Evolutionary conservation across 2,329 filamentous ascomycete genomes (phyloP), one percentile per base, ranked within the genome.

Genomic region (Arachnomyces sp.): DNA sequence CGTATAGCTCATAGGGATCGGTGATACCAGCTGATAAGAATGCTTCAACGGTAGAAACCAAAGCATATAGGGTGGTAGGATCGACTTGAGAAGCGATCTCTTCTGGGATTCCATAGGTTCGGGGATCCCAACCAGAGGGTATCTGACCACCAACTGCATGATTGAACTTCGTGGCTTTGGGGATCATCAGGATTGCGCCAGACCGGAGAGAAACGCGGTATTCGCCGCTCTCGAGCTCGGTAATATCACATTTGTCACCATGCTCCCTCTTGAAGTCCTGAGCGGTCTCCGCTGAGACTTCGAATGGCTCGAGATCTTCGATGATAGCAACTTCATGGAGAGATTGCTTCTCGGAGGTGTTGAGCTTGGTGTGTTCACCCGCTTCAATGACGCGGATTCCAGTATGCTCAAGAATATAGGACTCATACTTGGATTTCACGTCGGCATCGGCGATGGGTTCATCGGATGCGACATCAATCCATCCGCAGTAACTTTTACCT

Each of bases 401-500:
- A 0, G 51, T 50, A 42, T 65, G 56, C 4, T 51, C 44, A 2
- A 54, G 33, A 25, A 65, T 61, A n/a, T 58, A 41, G 13, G 37
- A 25, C 33, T 33, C 38, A 34, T 43, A 43, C 11, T 18, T 12
- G 11, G 14, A 15, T 28, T 42, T 44, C 6, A 43, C 17, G 9
- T 37, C 28, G 3, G 9, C 12, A 6, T 37, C 38, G 12, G 13
- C 34, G 3, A 44, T 28, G 3, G 38, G 42, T 6, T 38, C 12
- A 9, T 12, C 16, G 17, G 14, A 41, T 12, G 31, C 33, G 8
- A 33, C 9, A 15, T 44, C 42, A 11, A 44, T 25, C 42, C 42
- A 44, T 17, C 42, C 42, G 14, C 28, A 37, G 17, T 33, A 44
- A 9, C 31, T 13, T 16, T 40, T 84, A 61, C 90, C 90, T 72